These are phyloP conservation scores for Erythrophleum fordii DNA, from an alignment of 306 rosid species.

Conservation along the genomic window DNA sequence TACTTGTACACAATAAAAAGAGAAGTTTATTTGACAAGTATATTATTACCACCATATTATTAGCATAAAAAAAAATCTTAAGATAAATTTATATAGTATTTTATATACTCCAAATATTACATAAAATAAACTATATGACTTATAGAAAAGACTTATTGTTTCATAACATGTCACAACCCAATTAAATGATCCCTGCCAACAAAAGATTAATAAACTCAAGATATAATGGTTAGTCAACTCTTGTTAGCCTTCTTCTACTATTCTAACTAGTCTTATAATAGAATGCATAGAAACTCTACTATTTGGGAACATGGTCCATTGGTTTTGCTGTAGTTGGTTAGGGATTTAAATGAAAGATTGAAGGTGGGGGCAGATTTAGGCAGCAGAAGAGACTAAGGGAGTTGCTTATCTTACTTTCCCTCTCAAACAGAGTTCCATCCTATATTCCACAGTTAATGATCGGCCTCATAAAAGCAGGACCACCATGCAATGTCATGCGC, in stretches of 20 bases:
- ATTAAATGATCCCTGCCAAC: too few relatives aligned
- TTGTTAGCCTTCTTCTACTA: not conserved
- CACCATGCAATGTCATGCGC: constrained; percentile 58
- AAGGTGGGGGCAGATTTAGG: constrained; percentile 37
- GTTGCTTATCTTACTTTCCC: constrained; percentile 18
- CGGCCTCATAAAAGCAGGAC: constrained; percentile 39
- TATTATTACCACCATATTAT: too few relatives aligned
- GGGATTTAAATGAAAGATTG: constrained; percentile 34
- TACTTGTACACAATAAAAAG: too few relatives aligned
- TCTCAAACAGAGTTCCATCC: constrained; percentile 14
- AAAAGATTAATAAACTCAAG: too few relatives aligned
- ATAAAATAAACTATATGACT: too few relatives aligned
- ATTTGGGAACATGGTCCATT: not conserved
- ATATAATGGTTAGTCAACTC: too few relatives aligned
- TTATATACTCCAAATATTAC: too few relatives aligned
- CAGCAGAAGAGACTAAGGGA: constrained; percentile 24
- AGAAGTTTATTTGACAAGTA: too few relatives aligned
- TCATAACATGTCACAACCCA: too few relatives aligned
- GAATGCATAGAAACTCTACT: not conserved
- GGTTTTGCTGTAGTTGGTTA: not conserved
- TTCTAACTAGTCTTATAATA: not conserved
- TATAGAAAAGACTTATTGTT: too few relatives aligned
- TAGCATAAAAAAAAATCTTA: too few relatives aligned
- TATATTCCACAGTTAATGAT: constrained; percentile 36
- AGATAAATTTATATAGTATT: too few relatives aligned